Base-by-base conservation (phyloP, 306 rosid genomes). In the Fagus sylvatica region DNA sequence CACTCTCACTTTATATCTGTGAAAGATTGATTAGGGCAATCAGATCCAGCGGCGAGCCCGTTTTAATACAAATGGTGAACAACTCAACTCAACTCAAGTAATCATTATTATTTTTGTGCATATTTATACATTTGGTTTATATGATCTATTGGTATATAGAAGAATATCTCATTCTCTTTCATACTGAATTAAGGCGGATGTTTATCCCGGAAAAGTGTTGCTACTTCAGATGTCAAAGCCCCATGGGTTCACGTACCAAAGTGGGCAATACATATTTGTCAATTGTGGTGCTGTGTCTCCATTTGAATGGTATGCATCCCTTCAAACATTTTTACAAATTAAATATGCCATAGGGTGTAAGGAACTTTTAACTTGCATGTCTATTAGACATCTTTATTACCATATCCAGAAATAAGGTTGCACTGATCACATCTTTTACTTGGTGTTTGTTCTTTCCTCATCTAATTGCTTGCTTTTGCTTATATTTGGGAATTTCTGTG, bases 191-290 rank as follows among this genome's bases (percentile, higher is more conserved):
- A 0, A 90, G 95, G 95, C 87, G 85, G 92, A 89, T 75, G 78
- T 85, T 65, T 87, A 88, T 80, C 88, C 91, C 37, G 95, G 92
- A 64, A 90, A 87, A 73, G 95, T 88, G 30, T 56, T 90, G 79
- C 80, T 89, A 32, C 84, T 90, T 60, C 79, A 87, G 22, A 80
- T 90, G 95, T 86, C 92, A 43, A 88, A 86, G 89, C 95, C 95
- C 33, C 86, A 81, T 8, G 89, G 91, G 12, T 88, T 86, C 79
- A 79, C 75, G 69, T 88, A 88, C 86, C 82, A 74, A 49, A 86
- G 92, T 75, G 91, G 95, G 77, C 91, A 88, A 81, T 90, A 81
- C 83, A 90, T 90, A 83, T 85, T 85, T 83, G 74, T 88, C 33
- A 88, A 88, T 66, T 88, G 89, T 81, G 84, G 89, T 76, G 81